A percentile compares a stretch with the other conserved stretches of the same genome.
Conservation (phyloP, 2,329 filamentous ascomycete genomes). For the Parastagonospora avenae region DNA sequence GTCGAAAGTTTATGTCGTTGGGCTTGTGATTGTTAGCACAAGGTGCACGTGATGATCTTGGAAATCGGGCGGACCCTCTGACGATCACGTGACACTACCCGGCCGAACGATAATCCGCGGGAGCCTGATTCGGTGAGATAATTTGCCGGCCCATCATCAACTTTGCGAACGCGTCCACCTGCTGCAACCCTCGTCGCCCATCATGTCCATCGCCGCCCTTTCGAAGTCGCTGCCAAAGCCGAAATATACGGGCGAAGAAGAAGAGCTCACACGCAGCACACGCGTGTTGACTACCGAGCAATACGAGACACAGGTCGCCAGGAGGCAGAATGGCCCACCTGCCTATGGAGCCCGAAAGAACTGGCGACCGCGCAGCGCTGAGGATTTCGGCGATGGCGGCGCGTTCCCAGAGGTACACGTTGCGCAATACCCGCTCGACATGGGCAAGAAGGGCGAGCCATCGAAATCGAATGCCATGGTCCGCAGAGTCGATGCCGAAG, state of each 20-base stretch:
- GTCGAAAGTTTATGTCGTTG: no score
- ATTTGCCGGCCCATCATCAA: neutral
- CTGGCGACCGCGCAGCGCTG: slow-evolving; percentile 86
- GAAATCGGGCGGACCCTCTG: neutral
- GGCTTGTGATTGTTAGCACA: no score
- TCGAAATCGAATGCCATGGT: slow-evolving; percentile 80
- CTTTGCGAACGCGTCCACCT: slow-evolving; percentile 2
- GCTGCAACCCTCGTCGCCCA: slow-evolving; percentile 11
- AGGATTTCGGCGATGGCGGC: slow-evolving; percentile 95
- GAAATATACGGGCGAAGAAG: slow-evolving; percentile 87
- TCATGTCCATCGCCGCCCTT: slow-evolving; percentile 62
- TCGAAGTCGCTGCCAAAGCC: slow-evolving; percentile 84
- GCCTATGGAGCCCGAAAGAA: slow-evolving; percentile 83
- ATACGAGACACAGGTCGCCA: slow-evolving; percentile 79
- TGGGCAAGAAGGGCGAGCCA: slow-evolving; percentile 74
- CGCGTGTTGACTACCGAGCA: slow-evolving; percentile 80
- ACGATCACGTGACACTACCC: neutral
- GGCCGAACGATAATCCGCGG: neutral
- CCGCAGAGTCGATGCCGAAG: slow-evolving; percentile 88
- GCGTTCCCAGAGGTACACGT: slow-evolving; percentile 93
- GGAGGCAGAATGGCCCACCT: slow-evolving; percentile 77
- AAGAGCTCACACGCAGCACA: slow-evolving; percentile 80
- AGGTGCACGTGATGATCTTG: no score
- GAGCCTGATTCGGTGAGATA: neutral
- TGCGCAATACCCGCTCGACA: slow-evolving; percentile 93